Evolutionary conservation across 768 basidiomycete genomes (phyloP).

Genomic region (Trametes sanguinea): DNA sequence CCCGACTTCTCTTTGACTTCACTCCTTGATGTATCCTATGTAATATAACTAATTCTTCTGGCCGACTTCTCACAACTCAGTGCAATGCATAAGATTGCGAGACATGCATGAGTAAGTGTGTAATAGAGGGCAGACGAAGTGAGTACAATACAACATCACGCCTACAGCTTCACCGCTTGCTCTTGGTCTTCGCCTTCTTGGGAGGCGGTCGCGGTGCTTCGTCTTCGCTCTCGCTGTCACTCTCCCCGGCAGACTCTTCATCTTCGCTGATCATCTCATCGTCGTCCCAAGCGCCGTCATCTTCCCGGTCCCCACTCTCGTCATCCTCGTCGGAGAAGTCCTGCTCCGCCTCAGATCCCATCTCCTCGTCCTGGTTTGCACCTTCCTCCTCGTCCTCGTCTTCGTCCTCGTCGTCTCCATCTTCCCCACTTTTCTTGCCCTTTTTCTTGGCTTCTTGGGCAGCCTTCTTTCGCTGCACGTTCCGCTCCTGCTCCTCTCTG

Average conservation of each 20-base stretch:
- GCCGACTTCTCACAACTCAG: no score
- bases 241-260: constrained; percentile 44
- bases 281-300: constrained; percentile 49
- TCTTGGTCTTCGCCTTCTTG: constrained; percentile 57
- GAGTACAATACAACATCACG: background rate
- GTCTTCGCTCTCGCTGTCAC: constrained; percentile 48
- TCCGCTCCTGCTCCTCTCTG: constrained; percentile 87
- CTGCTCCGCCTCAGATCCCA: constrained; percentile 51
- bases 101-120: background rate
- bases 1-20: background rate
- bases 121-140: background rate
- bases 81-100: no score
- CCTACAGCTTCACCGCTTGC: constrained; percentile 42
- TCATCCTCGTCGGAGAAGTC: constrained; percentile 38
- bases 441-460: constrained; percentile 29
- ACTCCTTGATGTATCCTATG: constrained; percentile 9
- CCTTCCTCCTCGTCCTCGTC: constrained; percentile 37
- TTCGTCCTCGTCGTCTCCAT: constrained; percentile 41
- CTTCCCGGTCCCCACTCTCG: constrained; percentile 37
- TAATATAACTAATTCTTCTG: constrained; percentile 2
- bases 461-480: constrained; percentile 81
- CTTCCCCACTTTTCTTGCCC: constrained; percentile 32
- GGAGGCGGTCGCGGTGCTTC: constrained; percentile 45
- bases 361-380: constrained; percentile 50
- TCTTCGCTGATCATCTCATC: constrained; percentile 67